A percentile compares a stretch with the other conserved stretches of the same genome.
phyloP scores from a whole-genome alignment of 2,329 filamentous ascomycete species.

The Diaporthe amygdali region DNA sequence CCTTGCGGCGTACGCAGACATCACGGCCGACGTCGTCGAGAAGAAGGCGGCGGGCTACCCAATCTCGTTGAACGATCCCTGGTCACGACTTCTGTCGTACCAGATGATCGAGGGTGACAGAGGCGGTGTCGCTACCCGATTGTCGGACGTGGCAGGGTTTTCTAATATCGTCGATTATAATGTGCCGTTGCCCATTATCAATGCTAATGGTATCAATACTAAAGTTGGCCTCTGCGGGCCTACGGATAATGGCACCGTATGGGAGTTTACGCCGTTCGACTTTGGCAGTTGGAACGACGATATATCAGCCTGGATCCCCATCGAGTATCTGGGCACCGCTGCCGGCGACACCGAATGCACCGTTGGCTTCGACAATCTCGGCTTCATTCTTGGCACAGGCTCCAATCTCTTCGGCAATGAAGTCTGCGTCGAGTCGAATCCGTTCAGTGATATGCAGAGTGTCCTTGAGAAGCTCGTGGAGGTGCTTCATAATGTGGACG shows the following conservation, averaged over 20 bases:
- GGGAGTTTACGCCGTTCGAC: slow-evolving; percentile 15
- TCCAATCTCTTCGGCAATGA: slow-evolving; percentile 1
- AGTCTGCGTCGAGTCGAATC: neutral
- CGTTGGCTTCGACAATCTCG: neutral
- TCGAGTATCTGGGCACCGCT: neutral
- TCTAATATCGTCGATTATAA: neutral
- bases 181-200: slow-evolving; percentile 2
- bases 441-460: neutral
- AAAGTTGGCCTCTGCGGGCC: neutral
- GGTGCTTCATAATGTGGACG: neutral
- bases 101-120: neutral
- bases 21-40: neutral
- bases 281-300: slow-evolving; percentile 16
- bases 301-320: neutral
- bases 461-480: neutral
- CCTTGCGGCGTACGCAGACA: neutral
- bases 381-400: neutral
- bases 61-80: neutral
- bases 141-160: neutral
- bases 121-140: neutral
- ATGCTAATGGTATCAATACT: neutral
- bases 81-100: slow-evolving; percentile 13
- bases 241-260: neutral
- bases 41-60: slow-evolving; percentile 8
- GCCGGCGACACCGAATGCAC: slow-evolving; percentile 3